Base-by-base conservation (phyloP, 305 asterid genomes). In the Ruellia speciosa region DNA sequence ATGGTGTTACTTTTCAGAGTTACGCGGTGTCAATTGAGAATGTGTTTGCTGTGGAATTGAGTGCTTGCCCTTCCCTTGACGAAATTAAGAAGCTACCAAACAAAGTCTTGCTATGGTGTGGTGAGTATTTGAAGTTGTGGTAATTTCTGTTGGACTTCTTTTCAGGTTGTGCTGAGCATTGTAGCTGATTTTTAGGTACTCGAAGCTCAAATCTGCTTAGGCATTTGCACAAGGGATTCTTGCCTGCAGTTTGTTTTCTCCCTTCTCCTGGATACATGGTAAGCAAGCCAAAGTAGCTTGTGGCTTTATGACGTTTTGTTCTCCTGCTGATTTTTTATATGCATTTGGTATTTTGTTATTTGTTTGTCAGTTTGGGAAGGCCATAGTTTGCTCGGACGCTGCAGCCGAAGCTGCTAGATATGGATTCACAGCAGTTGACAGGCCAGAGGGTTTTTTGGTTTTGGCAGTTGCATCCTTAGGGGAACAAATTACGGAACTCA, bases 331-430 rank as follows among this genome's bases (percentile, higher is more conserved):
- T 24, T 7, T 37, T 7, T 37, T 2, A 37, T 37, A 2, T 10
- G 41, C 9, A 37, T 37, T 24, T 24, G 31, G 2, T 37, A 37
- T 37, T 37, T 7, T 3, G 20, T 31, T 40, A 0, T 13, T 18
- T 39, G 31, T 11, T 24, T 15, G 1, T 37, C 72, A 92, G 99
- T 86, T 88, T 37, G 99, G 99, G 46, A 86, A 66, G 64, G 94
- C 97, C 8, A 84, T 88, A 18, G 86, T 92, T 2, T 88, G 97
- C 75, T 79, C 95, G 0, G 99, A 92, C 18, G 70, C 94, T 11
- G 87, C 97, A 63, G 96, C 92, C 6, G 96, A 88, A 62, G 97
- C 97, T 0, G 85, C 99, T 0, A 74, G 80, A 68, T 86, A 86
- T 18, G 99, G 95, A 46, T 92, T 82, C 75, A 86, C 95, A 0